phyloP scores from a whole-genome alignment of 225 moss, liverwort and hornwort genomes.

The Marchantia paleacea region DNA sequence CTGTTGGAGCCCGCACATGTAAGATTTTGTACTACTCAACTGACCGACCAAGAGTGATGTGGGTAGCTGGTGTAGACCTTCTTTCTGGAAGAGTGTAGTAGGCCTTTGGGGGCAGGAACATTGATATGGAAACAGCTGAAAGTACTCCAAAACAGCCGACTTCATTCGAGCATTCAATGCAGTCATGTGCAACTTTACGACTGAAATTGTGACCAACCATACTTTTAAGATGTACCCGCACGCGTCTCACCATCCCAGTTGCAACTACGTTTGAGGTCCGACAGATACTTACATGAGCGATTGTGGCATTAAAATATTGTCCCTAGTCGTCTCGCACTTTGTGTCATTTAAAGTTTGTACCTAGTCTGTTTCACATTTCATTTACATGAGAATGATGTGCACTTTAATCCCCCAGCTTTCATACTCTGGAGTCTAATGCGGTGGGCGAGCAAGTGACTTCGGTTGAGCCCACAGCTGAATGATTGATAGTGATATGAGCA shows the following conservation, averaged over 20 bases:
- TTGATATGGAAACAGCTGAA: background rate
- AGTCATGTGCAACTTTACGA: background rate
- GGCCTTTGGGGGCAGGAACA: background rate
- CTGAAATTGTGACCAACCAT: background rate
- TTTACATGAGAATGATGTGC: too few relatives aligned
- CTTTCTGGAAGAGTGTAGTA: background rate
- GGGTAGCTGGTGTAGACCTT: background rate
- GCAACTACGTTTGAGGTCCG: background rate
- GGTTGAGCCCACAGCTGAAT: background rate
- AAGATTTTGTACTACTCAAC: background rate
- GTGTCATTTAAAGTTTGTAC: too few relatives aligned
- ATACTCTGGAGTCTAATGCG: background rate
- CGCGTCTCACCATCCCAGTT: background rate
- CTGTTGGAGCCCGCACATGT: background rate
- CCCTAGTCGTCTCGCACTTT: too few relatives aligned
- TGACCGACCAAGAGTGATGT: background rate
- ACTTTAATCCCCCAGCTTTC: background rate
- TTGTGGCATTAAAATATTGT: too few relatives aligned
- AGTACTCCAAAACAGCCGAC: background rate
- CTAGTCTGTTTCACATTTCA: too few relatives aligned
- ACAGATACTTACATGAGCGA: background rate
- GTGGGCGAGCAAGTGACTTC: background rate
- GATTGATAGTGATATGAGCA: background rate
- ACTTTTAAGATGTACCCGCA: background rate
- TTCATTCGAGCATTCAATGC: background rate